Conservation (phyloP, 192 early-diverging fungal species). For the Pilobolus umbonatus region DNA sequence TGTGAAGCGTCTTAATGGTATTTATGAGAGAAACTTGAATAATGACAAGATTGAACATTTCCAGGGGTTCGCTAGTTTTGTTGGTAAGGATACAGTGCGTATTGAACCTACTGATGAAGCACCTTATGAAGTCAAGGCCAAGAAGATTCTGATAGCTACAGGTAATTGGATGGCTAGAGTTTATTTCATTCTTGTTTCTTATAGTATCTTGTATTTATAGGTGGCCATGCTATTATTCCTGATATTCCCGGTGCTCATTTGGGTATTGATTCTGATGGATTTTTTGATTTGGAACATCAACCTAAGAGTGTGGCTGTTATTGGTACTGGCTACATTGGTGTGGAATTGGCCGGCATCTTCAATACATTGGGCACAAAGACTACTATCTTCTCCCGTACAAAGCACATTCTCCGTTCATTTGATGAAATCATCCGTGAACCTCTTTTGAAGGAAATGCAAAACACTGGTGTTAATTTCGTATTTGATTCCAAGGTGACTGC, state of each 20-base stretch:
- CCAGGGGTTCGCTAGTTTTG: slow-evolving; percentile 80
- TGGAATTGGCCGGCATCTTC: slow-evolving; percentile 95
- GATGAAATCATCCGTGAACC: slow-evolving; percentile 79
- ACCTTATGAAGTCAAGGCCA: slow-evolving; percentile 52
- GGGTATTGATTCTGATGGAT: slow-evolving; percentile 91
- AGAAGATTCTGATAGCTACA: slow-evolving; percentile 90
- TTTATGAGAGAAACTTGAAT: slow-evolving; percentile 87
- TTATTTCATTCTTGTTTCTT: not conserved
- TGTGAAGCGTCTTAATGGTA: slow-evolving; percentile 93
- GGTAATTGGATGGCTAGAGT: slow-evolving; percentile 37
- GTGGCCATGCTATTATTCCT: slow-evolving; percentile 69
- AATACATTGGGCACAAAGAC: slow-evolving; percentile 80
- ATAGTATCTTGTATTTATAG: slow-evolving; percentile 20
- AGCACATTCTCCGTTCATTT: slow-evolving; percentile 81
- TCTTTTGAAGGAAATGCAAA: slow-evolving; percentile 71
- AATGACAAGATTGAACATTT: slow-evolving; percentile 86
- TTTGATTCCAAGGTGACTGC: slow-evolving; percentile 54
- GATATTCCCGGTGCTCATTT: slow-evolving; percentile 74
- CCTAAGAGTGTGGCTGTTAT: slow-evolving; percentile 90
- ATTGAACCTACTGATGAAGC: slow-evolving; percentile 36
- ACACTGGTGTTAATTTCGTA: slow-evolving; percentile 79
- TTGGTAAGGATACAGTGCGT: slow-evolving; percentile 66
- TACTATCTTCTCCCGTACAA: slow-evolving; percentile 80
- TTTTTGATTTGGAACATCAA: slow-evolving; percentile 89
- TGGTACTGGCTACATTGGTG: slow-evolving; percentile 93